Conservation (phyloP, 2,329 filamentous ascomycete genomes). For the Aspergillus texensis region DNA sequence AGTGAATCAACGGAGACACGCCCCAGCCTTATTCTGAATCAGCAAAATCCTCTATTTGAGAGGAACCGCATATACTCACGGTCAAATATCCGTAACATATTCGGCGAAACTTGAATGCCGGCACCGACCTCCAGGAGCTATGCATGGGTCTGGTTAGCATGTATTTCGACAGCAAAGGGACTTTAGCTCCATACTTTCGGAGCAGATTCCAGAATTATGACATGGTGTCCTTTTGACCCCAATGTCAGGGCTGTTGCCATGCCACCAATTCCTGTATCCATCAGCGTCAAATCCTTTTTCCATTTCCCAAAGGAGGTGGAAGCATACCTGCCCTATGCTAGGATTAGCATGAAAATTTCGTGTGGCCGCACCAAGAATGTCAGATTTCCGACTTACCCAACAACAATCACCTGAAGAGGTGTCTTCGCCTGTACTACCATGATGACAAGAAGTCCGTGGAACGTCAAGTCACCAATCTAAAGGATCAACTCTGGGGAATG, state of each 20-base stretch:
- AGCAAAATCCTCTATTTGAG: neutral
- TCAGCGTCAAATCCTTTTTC: conserved; percentile 6
- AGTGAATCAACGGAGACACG: conserved; percentile 35
- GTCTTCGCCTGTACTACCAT: conserved; percentile 26
- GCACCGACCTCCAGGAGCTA: conserved; percentile 64
- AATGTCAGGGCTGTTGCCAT: conserved; percentile 39
- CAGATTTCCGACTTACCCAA: conserved; percentile 31
- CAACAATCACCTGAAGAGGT: conserved; percentile 35
- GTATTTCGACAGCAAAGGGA: neutral
- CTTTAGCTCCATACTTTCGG: conserved; percentile 30
- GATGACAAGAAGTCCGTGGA: conserved; percentile 18
- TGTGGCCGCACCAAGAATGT: neutral
- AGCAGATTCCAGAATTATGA: conserved; percentile 36
- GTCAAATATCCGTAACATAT: conserved; percentile 75
- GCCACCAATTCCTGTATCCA: conserved; percentile 36
- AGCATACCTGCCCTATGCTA: conserved; percentile 33
- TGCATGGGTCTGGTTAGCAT: neutral
- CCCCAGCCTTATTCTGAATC: conserved; percentile 34
- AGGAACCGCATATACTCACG: conserved; percentile 34
- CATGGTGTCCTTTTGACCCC: conserved; percentile 36
- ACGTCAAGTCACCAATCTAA: neutral
- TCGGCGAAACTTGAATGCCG: conserved; percentile 80
- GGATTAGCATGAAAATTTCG: neutral
- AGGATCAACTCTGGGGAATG: neutral
- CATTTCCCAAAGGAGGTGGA: too few relatives aligned